phyloP scores from a whole-genome alignment of 2,329 filamentous ascomycete species.

The Botryotinia globosa region DNA sequence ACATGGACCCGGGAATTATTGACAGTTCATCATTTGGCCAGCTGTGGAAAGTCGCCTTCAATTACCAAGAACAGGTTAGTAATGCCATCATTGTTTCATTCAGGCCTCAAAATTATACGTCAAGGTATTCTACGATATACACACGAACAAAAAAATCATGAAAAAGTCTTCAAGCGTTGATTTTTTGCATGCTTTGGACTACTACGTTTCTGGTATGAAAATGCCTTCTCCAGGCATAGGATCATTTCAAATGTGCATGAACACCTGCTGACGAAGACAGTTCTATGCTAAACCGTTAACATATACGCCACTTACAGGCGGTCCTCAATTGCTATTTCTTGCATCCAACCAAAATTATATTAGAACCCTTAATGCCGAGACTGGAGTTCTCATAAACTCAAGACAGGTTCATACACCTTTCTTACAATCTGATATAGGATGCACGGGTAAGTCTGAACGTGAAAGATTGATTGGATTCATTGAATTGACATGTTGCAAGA shows the following conservation, averaged over 20 bases:
- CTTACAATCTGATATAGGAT: constrained; percentile 46
- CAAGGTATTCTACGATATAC: too few relatives aligned
- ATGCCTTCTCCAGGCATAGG: not conserved
- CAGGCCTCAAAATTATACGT: not conserved
- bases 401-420: constrained; percentile 51
- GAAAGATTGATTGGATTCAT: not conserved
- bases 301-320: constrained; percentile 49
- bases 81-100: not conserved
- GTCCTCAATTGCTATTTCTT: constrained; percentile 53
- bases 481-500: constrained; percentile 9
- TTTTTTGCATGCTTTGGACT: not conserved
- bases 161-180: not conserved
- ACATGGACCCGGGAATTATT: constrained; percentile 60
- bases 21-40: constrained; percentile 54
- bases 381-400: constrained; percentile 48
- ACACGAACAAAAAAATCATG: not conserved
- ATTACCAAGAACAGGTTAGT: constrained; percentile 16
- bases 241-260: constrained; percentile 40
- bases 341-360: constrained; percentile 58
- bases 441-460: constrained; percentile 25
- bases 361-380: constrained; percentile 55
- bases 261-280: constrained; percentile 47
- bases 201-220: not conserved
- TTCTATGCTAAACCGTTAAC: constrained; percentile 52
- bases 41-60: constrained; percentile 47